A percentile compares a stretch with the other conserved stretches of the same genome.
phyloP scores from a whole-genome alignment of 495 filamentous ascomycete species.

The Hamigera avellanea region DNA sequence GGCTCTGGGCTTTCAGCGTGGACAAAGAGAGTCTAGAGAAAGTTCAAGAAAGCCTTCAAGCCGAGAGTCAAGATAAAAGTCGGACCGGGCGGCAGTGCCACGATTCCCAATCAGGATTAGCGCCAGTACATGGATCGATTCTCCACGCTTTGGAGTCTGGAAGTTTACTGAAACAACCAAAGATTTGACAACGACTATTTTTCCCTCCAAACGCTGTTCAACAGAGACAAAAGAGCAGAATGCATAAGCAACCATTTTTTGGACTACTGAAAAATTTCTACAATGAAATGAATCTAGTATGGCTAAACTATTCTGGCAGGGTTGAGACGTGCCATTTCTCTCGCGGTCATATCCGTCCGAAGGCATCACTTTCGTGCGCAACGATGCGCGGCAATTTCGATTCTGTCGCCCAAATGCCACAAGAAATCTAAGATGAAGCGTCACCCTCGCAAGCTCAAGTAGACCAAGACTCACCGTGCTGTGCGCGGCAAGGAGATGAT shows the following conservation, averaged over 20 bases:
- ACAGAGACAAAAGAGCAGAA: background rate
- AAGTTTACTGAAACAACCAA: too few species aligned
- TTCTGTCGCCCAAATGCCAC: constrained; percentile 73
- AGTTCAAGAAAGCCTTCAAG: background rate
- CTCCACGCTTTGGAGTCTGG: background rate
- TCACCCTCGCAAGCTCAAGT: constrained; percentile 70
- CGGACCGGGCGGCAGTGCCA: background rate
- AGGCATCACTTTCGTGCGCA: constrained; percentile 78
- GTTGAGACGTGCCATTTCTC: constrained; percentile 89
- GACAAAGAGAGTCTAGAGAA: background rate
- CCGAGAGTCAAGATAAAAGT: background rate
- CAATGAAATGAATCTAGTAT: background rate
- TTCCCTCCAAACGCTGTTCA: background rate
- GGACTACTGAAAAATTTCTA: background rate
- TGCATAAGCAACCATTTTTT: background rate
- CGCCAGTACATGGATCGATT: too few species aligned
- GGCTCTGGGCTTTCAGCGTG: too few species aligned
- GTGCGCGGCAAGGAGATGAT: constrained; percentile 81
- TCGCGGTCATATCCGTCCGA: constrained; percentile 77
- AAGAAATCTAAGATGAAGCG: constrained; percentile 99
- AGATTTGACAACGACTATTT: background rate
- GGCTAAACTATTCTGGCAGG: constrained; percentile 27
- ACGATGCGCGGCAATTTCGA: constrained; percentile 62
- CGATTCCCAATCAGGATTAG: background rate
- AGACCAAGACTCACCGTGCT: constrained; percentile 69